phyloP scores from a whole-genome alignment of 768 basidiomycete species.

The Serendipita sp. region DNA sequence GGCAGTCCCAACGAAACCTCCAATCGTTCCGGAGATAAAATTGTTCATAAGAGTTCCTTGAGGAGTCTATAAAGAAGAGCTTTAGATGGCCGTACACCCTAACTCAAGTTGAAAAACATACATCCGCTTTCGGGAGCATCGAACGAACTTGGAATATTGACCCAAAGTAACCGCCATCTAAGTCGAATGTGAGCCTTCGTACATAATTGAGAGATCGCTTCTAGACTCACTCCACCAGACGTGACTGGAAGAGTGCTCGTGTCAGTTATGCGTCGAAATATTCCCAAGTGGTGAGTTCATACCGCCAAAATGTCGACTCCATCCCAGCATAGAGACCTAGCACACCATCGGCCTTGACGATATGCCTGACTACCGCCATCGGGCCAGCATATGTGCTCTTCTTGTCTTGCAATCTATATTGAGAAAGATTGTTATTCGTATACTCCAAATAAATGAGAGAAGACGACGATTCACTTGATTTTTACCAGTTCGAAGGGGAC shows the following conservation, averaged over 20 bases:
- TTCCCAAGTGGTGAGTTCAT: constrained; percentile 6
- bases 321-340: constrained; percentile 86
- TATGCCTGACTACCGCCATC: constrained; percentile 72
- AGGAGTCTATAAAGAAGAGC: constrained; percentile 29
- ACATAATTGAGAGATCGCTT: neutral
- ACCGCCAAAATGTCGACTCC: constrained; percentile 98
- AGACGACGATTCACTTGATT: constrained; percentile 40
- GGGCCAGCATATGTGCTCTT: constrained; percentile 80
- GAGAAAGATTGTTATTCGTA: neutral
- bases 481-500: constrained; percentile 92
- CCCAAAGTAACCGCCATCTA: constrained; percentile 15
- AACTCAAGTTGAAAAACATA: constrained; percentile 22
- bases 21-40: constrained; percentile 76
- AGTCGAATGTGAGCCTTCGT: neutral
- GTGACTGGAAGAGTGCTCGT: no score
- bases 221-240: constrained; percentile 41
- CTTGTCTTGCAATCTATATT: constrained; percentile 73
- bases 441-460: constrained; percentile 4
- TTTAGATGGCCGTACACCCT: neutral
- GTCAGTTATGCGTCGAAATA: no score
- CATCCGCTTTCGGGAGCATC: constrained; percentile 74
- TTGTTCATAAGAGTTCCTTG: constrained; percentile 73
- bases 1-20: constrained; percentile 78
- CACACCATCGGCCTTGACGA: constrained; percentile 60
- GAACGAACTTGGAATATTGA: constrained; percentile 71